Conservation (phyloP, 2,329 filamentous ascomycete genomes). For the Drechslera avenae region DNA sequence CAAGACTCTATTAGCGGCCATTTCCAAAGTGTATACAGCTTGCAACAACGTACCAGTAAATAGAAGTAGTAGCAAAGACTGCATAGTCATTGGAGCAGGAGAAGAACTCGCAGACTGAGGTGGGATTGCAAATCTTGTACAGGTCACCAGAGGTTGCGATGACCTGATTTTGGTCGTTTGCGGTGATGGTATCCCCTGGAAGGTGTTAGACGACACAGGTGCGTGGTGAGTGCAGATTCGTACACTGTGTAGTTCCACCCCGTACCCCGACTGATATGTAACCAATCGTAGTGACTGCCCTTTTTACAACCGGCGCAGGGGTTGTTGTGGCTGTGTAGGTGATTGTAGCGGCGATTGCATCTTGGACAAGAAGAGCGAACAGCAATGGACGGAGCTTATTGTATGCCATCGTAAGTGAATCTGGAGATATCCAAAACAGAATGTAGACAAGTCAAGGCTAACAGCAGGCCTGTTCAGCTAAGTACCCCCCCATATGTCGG, state of each 20-base stretch:
- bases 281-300: constrained; percentile 17
- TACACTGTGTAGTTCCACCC: constrained; percentile 19
- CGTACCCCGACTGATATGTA: constrained; percentile 10
- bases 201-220: not conserved
- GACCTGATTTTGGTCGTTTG: constrained; percentile 11
- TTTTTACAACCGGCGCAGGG: constrained; percentile 7
- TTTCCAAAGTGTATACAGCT: not conserved
- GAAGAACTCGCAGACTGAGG: constrained; percentile 14
- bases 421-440: not conserved
- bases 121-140: constrained; percentile 11
- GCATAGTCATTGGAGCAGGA: constrained; percentile 13
- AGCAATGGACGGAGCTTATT: constrained; percentile 5
- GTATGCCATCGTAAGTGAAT: constrained; percentile 3
- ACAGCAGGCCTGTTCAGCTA: constrained; percentile 2
- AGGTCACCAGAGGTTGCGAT: constrained; percentile 14
- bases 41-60: constrained; percentile 10
- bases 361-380: constrained; percentile 1
- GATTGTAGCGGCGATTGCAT: constrained; percentile 11
- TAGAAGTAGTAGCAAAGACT: constrained; percentile 2
- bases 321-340: constrained; percentile 14
- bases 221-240: not conserved
- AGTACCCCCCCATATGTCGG: constrained; percentile 4
- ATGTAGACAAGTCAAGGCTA: not conserved
- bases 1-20: not conserved
- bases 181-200: constrained; percentile 17